Percentiles rank a stretch among this genome's conserved stretches.
phyloP scores from a whole-genome alignment of 2,329 filamentous ascomycete genomes.

The Penicillium corylophilum region DNA sequence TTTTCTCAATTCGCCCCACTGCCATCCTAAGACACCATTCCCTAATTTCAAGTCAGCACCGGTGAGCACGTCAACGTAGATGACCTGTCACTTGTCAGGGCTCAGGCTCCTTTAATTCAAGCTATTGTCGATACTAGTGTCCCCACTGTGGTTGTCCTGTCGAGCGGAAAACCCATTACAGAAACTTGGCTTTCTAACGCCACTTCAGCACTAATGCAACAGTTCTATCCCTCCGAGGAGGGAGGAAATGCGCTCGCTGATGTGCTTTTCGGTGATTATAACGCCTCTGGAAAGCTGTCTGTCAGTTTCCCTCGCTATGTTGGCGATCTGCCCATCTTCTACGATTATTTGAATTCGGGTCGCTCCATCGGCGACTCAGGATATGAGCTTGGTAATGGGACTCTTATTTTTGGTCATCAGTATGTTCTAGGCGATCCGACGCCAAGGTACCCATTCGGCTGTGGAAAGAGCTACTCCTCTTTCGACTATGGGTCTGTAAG shows the following conservation, averaged over 20 bases:
- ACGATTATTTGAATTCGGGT: slow-evolving; percentile 70
- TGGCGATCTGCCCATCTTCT: slow-evolving; percentile 67
- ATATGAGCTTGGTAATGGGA: slow-evolving; percentile 56
- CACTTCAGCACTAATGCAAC: slow-evolving; percentile 66
- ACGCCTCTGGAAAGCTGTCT: slow-evolving; percentile 64
- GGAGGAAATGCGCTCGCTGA: slow-evolving; percentile 67
- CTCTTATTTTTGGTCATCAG: slow-evolving; percentile 62
- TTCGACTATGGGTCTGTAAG: slow-evolving; percentile 54
- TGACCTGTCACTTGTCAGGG: slow-evolving; percentile 65
- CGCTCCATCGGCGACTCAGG: slow-evolving; percentile 57
- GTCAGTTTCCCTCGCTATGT: slow-evolving; percentile 68
- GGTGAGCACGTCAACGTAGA: slow-evolving; percentile 70
- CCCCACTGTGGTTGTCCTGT: slow-evolving; percentile 67
- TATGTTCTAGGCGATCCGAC: slow-evolving; percentile 63
- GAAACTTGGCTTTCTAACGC: slow-evolving; percentile 69
- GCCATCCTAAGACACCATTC: background rate
- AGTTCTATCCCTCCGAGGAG: slow-evolving; percentile 72
- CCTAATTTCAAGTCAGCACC: slow-evolving; percentile 41
- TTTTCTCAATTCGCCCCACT: background rate
- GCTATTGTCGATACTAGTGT: slow-evolving; percentile 67
- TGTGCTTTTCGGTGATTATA: slow-evolving; percentile 63
- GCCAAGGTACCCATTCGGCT: slow-evolving; percentile 66
- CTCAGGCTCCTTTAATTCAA: slow-evolving; percentile 65
- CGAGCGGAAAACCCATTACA: slow-evolving; percentile 69
- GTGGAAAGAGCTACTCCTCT: slow-evolving; percentile 64